Base-by-base conservation (phyloP, 2,329 filamentous ascomycete genomes). In the Elsinoe fawcettii region DNA sequence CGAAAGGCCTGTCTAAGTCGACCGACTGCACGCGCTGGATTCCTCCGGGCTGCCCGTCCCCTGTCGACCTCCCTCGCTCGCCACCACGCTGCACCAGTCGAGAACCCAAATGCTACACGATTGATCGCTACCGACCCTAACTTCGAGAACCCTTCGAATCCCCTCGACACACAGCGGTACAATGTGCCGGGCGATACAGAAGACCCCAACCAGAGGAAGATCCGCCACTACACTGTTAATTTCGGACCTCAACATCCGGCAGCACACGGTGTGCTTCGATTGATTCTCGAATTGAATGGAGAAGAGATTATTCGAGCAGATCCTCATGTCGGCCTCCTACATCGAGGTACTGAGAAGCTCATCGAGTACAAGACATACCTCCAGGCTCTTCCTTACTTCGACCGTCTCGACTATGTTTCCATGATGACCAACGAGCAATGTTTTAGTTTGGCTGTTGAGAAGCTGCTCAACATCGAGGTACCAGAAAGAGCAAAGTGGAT, bases 391-490 rank as follows among this genome's bases (percentile, higher is more conserved):
- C 93, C 93, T 58, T 99, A 99, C 80, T 99, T 99, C 72, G 93
- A 99, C 77, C 90, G 93, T 66, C 81, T 99, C 73, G 93, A 99
- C 76, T 99, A 99, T 74, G 91, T 96, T 66, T 96, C 90, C 68
- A 99, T 99, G 95, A 99, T 99, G 93, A 99, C 93, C 69, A 99
- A 99, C 75, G 93, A 99, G 80, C 93, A 99, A 77, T 96, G 90
- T 71, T 99, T 90, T 75, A 84, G 90, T 36, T 81, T 99, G 64
- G 93, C 90, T 18, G 92, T 97, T 57, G 93, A 99, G 82, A 99
- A 99, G 81, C 81, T 99, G 60, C 80, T 99, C 67, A 99, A 99
- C 74, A 80, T 99, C 63, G 95, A 99, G 72, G 88, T 99, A 62
- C 93, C 93, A 22, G 87, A 93, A 63, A 82, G 93, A 69, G 93